Conservation (phyloP, 306 rosid genomes). For the Cotoneaster glaucophyllus region DNA sequence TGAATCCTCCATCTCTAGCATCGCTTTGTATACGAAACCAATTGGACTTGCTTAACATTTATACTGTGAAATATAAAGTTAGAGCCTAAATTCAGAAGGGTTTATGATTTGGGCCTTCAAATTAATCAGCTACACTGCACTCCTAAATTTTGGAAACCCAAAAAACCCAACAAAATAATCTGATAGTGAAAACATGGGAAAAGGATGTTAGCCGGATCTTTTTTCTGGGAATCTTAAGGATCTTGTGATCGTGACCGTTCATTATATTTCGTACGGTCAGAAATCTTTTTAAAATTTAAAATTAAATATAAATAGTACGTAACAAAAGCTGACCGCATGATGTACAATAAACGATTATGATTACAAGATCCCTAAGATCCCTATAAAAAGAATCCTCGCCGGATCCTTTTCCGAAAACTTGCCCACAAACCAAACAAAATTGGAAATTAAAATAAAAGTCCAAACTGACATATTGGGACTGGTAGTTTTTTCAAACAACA, state of each 20-base stretch:
- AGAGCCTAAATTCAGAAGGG: not conserved
- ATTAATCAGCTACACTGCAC: not conserved
- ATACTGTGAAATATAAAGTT: not conserved
- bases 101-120: not conserved
- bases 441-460: not conserved
- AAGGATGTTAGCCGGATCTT: rapidly evolving
- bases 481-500: not conserved
- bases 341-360: too few species aligned
- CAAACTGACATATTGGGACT: constrained; percentile 2
- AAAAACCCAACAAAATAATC: not conserved
- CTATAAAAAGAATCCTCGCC: too few species aligned
- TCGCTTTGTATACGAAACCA: not conserved
- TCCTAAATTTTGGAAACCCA: not conserved
- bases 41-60: not conserved
- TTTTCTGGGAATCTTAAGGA: rapidly evolving
- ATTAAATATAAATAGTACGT: too few species aligned
- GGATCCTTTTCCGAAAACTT: not conserved
- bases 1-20: not conserved
- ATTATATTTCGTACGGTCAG: rapidly evolving
- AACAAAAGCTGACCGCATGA: rapidly evolving
- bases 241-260: too few species aligned
- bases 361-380: rapidly evolving
- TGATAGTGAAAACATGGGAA: not conserved
- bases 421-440: not conserved
- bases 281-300: too few species aligned